A percentile compares a stretch with the other conserved stretches of the same genome.
Evolutionary conservation across 768 basidiomycete genomes (phyloP).

Genomic region (Boletus fagicola): DNA sequence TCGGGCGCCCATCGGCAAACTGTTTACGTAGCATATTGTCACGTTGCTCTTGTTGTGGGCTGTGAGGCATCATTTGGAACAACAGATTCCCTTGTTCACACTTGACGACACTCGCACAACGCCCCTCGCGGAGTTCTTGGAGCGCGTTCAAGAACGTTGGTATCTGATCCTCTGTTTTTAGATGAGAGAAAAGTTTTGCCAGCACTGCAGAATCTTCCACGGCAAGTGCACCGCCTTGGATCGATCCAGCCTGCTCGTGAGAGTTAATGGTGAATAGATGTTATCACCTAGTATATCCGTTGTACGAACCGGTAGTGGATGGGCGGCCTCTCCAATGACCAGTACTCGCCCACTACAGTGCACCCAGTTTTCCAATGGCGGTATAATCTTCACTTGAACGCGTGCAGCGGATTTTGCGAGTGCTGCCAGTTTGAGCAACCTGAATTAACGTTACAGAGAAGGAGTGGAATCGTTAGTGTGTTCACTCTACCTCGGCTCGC

Average conservation of each 20-base stretch:
- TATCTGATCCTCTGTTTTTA: conserved; percentile 47
- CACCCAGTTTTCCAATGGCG: conserved; percentile 46
- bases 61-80: conserved; percentile 44
- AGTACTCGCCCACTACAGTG: conserved; percentile 48
- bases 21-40: conserved; percentile 41
- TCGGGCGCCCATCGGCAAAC: conserved; percentile 46
- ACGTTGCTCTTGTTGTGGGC: conserved; percentile 44
- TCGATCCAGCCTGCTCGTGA: conserved; percentile 47
- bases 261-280: not conserved
- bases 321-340: conserved; percentile 61
- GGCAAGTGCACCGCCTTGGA: conserved; percentile 49
- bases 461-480: not conserved
- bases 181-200: conserved; percentile 55
- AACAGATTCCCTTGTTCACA: conserved; percentile 46
- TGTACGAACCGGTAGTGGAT: conserved; percentile 50
- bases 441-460: conserved; percentile 11
- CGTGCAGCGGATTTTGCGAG: conserved; percentile 36
- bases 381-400: conserved; percentile 38
- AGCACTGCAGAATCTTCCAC: conserved; percentile 65
- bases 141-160: conserved; percentile 51
- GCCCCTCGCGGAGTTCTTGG: conserved; percentile 55
- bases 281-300: not conserved
- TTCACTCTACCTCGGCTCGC: conserved; percentile 39
- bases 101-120: conserved; percentile 45
- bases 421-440: conserved; percentile 39